A percentile compares a stretch with the other conserved stretches of the same genome.
Evolutionary conservation across 306 rosid species (phyloP).

Genomic region (Malus domestica): ASM211411v1 NC_041798.1:14044501-14045000

Average conservation of each 20-base stretch:
- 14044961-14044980: neutral
- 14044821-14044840: conserved; percentile 78
- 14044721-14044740: conserved; percentile 96
- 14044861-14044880: conserved; percentile 92
- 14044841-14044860: conserved; percentile 73
- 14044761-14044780: conserved; percentile 95
- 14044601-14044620: neutral
- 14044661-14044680: neutral
- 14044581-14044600: neutral
- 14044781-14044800: conserved; percentile 97
- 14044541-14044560: neutral
- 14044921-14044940: neutral
- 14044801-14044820: conserved; percentile 92
- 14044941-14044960: neutral
- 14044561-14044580: neutral
- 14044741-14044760: conserved; percentile 94
- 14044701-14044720: conserved; percentile 22
- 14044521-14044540: neutral
- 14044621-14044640: neutral
- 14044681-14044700: conserved; percentile 18
- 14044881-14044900: conserved; percentile 87
- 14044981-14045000: neutral
- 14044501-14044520: neutral
- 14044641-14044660: neutral
- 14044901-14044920: conserved; percentile 73